These are phyloP conservation scores for Pyropia haitanensis DNA, from an alignment of 23 red algal genomes.

Conservation along the genomic window DNA sequence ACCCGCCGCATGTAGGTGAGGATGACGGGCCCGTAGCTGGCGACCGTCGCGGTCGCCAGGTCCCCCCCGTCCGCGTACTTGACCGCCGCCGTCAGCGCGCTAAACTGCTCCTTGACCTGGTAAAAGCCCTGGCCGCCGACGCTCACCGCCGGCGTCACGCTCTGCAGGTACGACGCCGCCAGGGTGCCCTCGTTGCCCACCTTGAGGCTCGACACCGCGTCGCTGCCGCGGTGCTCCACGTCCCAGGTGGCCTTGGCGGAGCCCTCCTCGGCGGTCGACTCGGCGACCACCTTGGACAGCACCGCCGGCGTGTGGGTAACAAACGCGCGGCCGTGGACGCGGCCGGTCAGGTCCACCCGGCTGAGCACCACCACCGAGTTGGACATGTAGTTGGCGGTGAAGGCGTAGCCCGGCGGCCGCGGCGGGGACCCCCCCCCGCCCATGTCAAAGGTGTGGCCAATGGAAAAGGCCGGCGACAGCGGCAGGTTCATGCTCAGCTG, in stretches of 20 bases:
- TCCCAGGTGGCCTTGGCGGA: slow-evolving; percentile 64
- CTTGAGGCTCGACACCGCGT: slow-evolving; percentile 73
- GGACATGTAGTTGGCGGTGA: slow-evolving; percentile 85
- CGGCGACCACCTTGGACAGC: slow-evolving; percentile 80
- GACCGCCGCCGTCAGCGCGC: slow-evolving; percentile 54
- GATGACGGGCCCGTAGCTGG: slow-evolving; percentile 78
- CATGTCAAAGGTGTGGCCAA: slow-evolving; percentile 75
- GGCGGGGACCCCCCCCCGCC: slow-evolving; percentile 41
- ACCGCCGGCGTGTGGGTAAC: slow-evolving; percentile 74
- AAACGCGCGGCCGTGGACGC: slow-evolving; percentile 73
- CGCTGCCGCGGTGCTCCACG: slow-evolving; percentile 84
- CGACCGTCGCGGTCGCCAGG: slow-evolving; percentile 57
- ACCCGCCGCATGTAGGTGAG: slow-evolving; percentile 75
- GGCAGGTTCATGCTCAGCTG: slow-evolving; percentile 83
- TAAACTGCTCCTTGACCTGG: slow-evolving; percentile 54
- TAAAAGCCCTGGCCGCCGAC: slow-evolving; percentile 89
- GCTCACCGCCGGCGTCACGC: slow-evolving; percentile 59
- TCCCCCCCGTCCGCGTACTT: slow-evolving; percentile 33
- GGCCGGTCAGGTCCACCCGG: slow-evolving; percentile 48
- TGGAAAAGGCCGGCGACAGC: slow-evolving; percentile 36
- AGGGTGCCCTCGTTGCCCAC: slow-evolving; percentile 60
- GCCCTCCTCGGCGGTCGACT: slow-evolving; percentile 50
- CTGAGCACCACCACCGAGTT: slow-evolving; percentile 68
- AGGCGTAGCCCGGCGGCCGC: slow-evolving; percentile 38
- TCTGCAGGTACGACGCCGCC: slow-evolving; percentile 84